Evolutionary conservation across 1,284 basidiomycete genomes (phyloP).

Genomic region (Ustilago curta): DNA sequence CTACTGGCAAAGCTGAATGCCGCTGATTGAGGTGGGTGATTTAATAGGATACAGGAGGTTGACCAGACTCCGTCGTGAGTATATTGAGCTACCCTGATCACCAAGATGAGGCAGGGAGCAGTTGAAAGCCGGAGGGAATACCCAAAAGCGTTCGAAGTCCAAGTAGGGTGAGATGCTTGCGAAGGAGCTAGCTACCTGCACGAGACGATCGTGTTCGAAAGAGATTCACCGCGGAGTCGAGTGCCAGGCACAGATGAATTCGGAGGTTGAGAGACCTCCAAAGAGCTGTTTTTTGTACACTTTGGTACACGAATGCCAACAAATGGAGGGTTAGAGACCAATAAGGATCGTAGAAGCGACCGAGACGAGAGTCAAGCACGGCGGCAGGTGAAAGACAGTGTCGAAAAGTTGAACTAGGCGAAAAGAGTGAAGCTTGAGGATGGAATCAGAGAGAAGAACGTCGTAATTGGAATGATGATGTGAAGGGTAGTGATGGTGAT

Average conservation of each 20-base stretch:
- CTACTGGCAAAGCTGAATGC: constrained; percentile 35
- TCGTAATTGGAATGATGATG: constrained; percentile 12
- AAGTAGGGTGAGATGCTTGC: not conserved
- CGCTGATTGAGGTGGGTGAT: constrained; percentile 39
- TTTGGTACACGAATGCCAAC: too few species aligned
- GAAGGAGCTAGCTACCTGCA: not conserved
- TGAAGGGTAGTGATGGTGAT: constrained; percentile 12
- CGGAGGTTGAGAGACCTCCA: not conserved
- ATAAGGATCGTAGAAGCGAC: constrained; percentile 4
- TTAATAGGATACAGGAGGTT: constrained; percentile 15
- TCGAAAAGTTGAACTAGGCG: constrained; percentile 5
- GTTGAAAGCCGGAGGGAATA: not conserved
- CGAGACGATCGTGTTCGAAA: not conserved
- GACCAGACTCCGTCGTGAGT: constrained; percentile 19
- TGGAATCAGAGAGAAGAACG: not conserved
- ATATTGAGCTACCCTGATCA: constrained; percentile 5
- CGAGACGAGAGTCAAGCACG: not conserved
- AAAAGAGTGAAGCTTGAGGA: not conserved
- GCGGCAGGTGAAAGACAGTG: constrained; percentile 1
- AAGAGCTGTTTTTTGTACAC: too few species aligned
- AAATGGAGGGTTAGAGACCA: not conserved
- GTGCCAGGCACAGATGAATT: too few species aligned
- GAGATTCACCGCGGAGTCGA: not conserved
- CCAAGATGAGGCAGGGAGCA: constrained; percentile 1
- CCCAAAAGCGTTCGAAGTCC: not conserved